Percentiles rank a stretch among this genome's conserved stretches.
Conservation (phyloP, 495 filamentous ascomycete genomes). For the Aeminium ludgeri region DNA sequence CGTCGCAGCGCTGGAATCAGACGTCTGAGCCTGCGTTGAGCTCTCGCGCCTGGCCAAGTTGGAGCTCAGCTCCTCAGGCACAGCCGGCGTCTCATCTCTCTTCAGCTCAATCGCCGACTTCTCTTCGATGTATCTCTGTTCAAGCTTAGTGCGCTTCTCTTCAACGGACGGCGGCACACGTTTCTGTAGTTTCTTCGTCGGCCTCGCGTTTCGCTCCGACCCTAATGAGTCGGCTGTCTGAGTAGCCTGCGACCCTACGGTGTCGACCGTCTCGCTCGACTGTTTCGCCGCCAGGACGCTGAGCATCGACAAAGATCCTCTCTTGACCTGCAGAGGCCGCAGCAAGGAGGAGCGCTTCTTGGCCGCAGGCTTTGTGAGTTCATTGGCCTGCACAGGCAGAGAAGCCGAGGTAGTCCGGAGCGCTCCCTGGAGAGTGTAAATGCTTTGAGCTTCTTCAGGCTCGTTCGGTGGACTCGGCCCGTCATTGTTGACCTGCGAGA, state of each 20-base stretch:
- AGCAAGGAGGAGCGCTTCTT: slow-evolving; percentile 10
- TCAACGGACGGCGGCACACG: slow-evolving; percentile 14
- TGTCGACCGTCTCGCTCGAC: not conserved
- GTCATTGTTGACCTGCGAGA: not conserved
- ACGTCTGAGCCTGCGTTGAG: too few species aligned
- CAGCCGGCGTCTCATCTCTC: not conserved
- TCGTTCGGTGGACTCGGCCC: not conserved
- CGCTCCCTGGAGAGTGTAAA: slow-evolving; percentile 21
- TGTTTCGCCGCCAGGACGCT: slow-evolving; percentile 3
- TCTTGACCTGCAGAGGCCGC: not conserved
- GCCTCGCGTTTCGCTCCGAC: slow-evolving; percentile 5
- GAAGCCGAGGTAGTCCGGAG: slow-evolving; percentile 1
- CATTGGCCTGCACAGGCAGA: too few species aligned
- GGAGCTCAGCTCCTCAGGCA: not conserved
- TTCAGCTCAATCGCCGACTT: not conserved
- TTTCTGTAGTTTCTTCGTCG: slow-evolving; percentile 20
- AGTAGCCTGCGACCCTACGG: not conserved
- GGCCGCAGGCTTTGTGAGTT: slow-evolving; percentile 2
- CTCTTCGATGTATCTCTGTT: slow-evolving; percentile 1
- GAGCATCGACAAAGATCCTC: not conserved
- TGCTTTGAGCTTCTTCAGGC: slow-evolving; percentile 14
- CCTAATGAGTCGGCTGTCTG: not conserved
- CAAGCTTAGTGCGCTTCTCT: slow-evolving; percentile 10
- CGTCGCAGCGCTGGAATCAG: too few species aligned
- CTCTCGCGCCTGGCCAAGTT: too few species aligned